Percentiles rank a stretch among this genome's conserved stretches.
Conservation (phyloP, 768 basidiomycete species). For the Rhizopogon vinicolor region DNA sequence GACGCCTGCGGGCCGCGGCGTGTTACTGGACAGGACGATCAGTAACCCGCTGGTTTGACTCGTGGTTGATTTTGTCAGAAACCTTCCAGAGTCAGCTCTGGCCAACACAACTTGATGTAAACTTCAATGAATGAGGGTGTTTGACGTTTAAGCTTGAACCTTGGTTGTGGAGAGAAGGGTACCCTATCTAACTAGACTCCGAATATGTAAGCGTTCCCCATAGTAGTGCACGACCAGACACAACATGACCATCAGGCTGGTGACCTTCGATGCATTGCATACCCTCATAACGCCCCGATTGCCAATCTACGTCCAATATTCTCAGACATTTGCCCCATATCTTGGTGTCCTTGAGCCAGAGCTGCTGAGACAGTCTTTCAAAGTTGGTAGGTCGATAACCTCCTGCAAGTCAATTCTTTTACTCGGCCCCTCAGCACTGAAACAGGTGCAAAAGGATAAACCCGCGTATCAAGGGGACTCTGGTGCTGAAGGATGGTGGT, state of each 20-base stretch:
- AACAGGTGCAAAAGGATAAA: slow-evolving; percentile 49
- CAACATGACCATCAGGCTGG: slow-evolving; percentile 43
- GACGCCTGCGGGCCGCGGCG: slow-evolving; percentile 21
- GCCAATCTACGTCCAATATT: slow-evolving; percentile 61
- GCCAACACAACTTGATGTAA: not conserved
- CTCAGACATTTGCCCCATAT: slow-evolving; percentile 61
- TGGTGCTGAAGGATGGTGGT: slow-evolving; percentile 66
- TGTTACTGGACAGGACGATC: slow-evolving; percentile 14
- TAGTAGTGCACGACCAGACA: not conserved
- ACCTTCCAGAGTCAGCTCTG: not conserved
- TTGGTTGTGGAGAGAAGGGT: not conserved
- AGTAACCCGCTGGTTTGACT: slow-evolving; percentile 8
- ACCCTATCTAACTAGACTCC: too few relatives aligned
- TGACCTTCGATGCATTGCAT: slow-evolving; percentile 76
- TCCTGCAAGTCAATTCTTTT: not conserved
- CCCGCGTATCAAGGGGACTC: slow-evolving; percentile 47
- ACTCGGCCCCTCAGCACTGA: slow-evolving; percentile 32
- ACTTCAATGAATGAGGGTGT: not conserved
- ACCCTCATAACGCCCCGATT: slow-evolving; percentile 68
- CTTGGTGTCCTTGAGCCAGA: slow-evolving; percentile 56
- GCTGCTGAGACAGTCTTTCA: slow-evolving; percentile 54
- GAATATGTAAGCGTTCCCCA: not conserved
- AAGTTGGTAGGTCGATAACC: slow-evolving; percentile 37
- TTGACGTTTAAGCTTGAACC: not conserved
- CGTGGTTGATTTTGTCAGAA: not conserved